phyloP scores from a whole-genome alignment of 805 yeast species.

The Blastobotrys robertii region DNA sequence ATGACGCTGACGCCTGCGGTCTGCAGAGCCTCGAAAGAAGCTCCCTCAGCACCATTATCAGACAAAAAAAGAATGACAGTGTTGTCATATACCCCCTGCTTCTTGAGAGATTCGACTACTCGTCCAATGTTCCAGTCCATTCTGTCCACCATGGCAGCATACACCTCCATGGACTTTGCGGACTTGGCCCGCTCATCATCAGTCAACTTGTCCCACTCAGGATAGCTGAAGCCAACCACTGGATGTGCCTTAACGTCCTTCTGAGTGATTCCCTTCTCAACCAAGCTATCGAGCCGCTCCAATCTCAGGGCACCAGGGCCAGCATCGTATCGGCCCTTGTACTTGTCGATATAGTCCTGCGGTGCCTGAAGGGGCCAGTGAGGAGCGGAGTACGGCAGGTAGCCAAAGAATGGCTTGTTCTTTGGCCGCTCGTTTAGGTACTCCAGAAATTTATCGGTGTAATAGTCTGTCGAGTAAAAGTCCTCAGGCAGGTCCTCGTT shows the following conservation, averaged over 20 bases:
- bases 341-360: constrained; percentile 35
- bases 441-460: constrained; percentile 36
- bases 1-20: constrained; percentile 16
- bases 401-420: constrained; percentile 40
- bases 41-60: constrained; percentile 59
- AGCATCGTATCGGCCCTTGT: constrained; percentile 37
- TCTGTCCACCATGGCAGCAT: constrained; percentile 56
- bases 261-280: constrained; percentile 38
- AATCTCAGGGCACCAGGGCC: constrained; percentile 40
- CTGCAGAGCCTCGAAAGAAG: constrained; percentile 49
- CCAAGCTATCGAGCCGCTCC: constrained; percentile 32
- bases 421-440: constrained; percentile 19
- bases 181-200: constrained; percentile 31
- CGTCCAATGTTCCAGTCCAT: constrained; percentile 45
- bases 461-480: constrained; percentile 37
- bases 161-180: constrained; percentile 41
- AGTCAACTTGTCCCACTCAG: constrained; percentile 36
- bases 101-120: constrained; percentile 34
- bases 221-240: constrained; percentile 22
- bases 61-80: constrained; percentile 51
- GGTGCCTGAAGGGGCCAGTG: constrained; percentile 64
- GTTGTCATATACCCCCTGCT: constrained; percentile 39
- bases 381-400: constrained; percentile 52
- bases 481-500: constrained; percentile 34
- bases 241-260: constrained; percentile 31